Percentiles rank a stretch among this genome's conserved stretches.
These are phyloP conservation scores for Arthrobotrys pseudoclavata DNA, from an alignment of 2,329 filamentous ascomycete species.

Conservation along the genomic window DNA sequence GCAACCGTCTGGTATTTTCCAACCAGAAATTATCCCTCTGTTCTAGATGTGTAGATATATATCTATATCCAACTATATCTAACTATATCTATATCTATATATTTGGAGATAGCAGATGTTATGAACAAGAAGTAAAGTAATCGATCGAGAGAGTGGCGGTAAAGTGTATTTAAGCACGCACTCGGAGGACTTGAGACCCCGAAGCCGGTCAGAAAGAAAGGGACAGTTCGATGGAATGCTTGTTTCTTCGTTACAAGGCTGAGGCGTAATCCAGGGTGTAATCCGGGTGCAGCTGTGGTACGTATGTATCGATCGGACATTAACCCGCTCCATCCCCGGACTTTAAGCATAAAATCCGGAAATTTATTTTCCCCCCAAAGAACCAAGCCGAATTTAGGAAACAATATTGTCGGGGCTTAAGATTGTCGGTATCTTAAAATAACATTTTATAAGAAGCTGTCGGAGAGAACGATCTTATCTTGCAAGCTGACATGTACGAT, in stretches of 20 bases:
- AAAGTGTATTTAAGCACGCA: not conserved
- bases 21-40: too few species aligned
- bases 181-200: not conserved
- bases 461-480: too few species aligned
- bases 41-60: too few species aligned
- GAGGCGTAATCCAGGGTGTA: slow-evolving; percentile 6
- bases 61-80: too few species aligned
- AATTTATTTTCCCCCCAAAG: too few species aligned
- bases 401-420: slow-evolving; percentile 11
- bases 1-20: not conserved
- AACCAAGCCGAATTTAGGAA: not conserved
- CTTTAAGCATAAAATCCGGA: not conserved
- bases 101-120: too few species aligned
- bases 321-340: not conserved
- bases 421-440: too few species aligned
- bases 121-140: too few species aligned
- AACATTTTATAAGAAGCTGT: too few species aligned
- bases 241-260: not conserved
- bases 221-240: not conserved
- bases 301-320: slow-evolving; percentile 17
- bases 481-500: too few species aligned
- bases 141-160: too few species aligned
- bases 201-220: not conserved
- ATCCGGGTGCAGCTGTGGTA: slow-evolving; percentile 14
- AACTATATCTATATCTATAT: too few species aligned